Percentiles rank a stretch among this genome's conserved stretches.
Conservation (phyloP, 495 filamentous ascomycete genomes). For the Penicillium canariense region DNA sequence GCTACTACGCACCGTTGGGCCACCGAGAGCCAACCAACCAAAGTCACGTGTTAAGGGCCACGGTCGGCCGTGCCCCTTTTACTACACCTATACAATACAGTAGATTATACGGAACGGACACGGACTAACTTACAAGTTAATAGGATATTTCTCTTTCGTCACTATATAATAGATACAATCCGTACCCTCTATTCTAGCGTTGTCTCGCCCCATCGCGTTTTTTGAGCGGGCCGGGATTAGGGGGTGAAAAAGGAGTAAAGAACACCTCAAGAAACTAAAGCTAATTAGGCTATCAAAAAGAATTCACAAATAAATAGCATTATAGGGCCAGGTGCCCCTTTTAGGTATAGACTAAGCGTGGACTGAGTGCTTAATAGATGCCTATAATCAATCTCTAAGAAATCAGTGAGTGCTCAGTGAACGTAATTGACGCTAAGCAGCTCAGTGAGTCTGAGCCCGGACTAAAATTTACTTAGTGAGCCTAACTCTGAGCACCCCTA, state of each 20-base stretch:
- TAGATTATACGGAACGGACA: too few relatives aligned
- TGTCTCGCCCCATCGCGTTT: neutral
- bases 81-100: too few relatives aligned
- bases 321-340: too few relatives aligned
- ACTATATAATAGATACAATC: too few relatives aligned
- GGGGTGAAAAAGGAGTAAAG: too few relatives aligned
- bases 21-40: too few relatives aligned
- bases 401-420: too few relatives aligned
- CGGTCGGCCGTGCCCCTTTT: too few relatives aligned
- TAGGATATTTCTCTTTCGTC: neutral
- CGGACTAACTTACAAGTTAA: neutral
- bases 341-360: neutral
- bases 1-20: too few relatives aligned
- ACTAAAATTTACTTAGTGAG: conserved; percentile 27
- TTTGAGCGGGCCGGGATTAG: too few relatives aligned
- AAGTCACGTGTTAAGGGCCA: too few relatives aligned
- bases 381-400: conserved; percentile 4
- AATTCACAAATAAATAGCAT: neutral
- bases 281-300: neutral
- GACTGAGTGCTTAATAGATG: neutral
- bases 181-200: neutral
- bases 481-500: conserved; percentile 23
- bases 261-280: neutral
- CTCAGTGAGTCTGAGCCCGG: conserved; percentile 16
- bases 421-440: too few relatives aligned